Evolutionary conservation across 768 basidiomycete genomes (phyloP).

Genomic region (Amanita rimosa): DNA sequence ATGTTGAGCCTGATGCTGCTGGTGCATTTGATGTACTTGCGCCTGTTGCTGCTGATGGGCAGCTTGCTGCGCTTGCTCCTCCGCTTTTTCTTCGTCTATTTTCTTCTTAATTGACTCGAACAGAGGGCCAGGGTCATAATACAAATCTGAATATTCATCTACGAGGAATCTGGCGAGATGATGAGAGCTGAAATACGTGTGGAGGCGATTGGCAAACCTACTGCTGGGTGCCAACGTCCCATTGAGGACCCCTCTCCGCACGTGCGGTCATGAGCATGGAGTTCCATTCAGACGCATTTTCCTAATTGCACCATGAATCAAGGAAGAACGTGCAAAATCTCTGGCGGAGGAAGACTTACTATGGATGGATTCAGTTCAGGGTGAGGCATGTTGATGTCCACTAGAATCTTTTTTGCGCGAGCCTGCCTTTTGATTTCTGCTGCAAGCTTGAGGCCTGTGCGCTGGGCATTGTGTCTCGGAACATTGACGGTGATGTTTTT

Average conservation of each 20-base stretch:
- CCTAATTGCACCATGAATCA: slow-evolving; percentile 27
- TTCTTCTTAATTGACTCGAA: slow-evolving; percentile 39
- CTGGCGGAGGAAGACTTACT: slow-evolving; percentile 27
- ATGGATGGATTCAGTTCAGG: slow-evolving; percentile 56
- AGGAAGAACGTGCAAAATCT: not conserved
- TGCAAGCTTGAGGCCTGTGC: slow-evolving; percentile 52
- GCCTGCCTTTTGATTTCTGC: slow-evolving; percentile 48
- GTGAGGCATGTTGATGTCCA: slow-evolving; percentile 53
- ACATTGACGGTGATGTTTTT: slow-evolving; percentile 53
- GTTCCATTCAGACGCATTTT: slow-evolving; percentile 82
- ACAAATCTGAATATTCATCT: slow-evolving; percentile 59
- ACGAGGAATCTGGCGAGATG: slow-evolving; percentile 50
- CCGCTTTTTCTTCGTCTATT: slow-evolving; percentile 29
- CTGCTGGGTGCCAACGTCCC: slow-evolving; percentile 85
- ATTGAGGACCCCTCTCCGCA: slow-evolving; percentile 76
- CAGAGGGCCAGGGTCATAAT: slow-evolving; percentile 59
- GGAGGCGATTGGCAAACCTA: slow-evolving; percentile 24
- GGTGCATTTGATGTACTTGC: slow-evolving; percentile 13
- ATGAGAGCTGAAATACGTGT: not conserved
- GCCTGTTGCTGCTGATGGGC: slow-evolving; percentile 19
- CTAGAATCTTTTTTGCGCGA: slow-evolving; percentile 32
- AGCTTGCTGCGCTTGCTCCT: slow-evolving; percentile 21
- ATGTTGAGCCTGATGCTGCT: slow-evolving; percentile 17
- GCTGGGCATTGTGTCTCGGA: slow-evolving; percentile 67
- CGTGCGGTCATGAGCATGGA: slow-evolving; percentile 68